Evolutionary conservation across 75 land plant genomes (phyloP), one percentile per base, ranked within the genome.

Genomic region (Pinus albicaulis): DNA sequence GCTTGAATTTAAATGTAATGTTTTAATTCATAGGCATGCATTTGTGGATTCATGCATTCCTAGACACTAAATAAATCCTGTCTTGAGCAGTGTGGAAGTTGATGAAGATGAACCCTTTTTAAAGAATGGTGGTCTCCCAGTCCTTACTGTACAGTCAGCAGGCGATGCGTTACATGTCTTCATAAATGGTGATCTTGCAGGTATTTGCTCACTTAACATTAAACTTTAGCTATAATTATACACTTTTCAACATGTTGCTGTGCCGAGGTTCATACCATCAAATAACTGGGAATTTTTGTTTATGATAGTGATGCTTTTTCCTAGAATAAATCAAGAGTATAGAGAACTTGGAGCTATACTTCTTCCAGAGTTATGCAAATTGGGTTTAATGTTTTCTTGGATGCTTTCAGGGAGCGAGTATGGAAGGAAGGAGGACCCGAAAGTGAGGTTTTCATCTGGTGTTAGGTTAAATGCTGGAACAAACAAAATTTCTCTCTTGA

Each of bases 121-220:
- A 15, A 75, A 57, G 59, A 76, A 83, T 41, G 95, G 92, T 52
- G 36, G 72, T 25, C 74, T 70, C 56, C 90, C 92, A 12, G 79
- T 82, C 71, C 87, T 95, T 15, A 81, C 72, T 69, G 80, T 96
- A 34, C 72, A 88, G 6, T 89, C 93, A 68, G 75, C 82, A 74
- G 89, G 94, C 53, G 93, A 96, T 79, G 99, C 90, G 55, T 75
- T 90, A 34, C 99, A 96, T 78, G 85, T 90, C 4, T 96, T 90
- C 71, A 79, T 92, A 55, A 96, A 96, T 79, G 94, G 91, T 10
- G 77, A 90, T 70, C 81, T 82, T 56, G 80, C 83, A 83, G 95
- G 98, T 89, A 78, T 19, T 38, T 38, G 71, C 8, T 22, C 53
- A 38, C 10, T 7, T 3, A 68, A 11, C 36, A 71, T 28, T n/a